A percentile compares a stretch with the other conserved stretches of the same genome.
Conservation (phyloP, 2,329 filamentous ascomycete species). For the Fusarium sambucinum region DNA sequence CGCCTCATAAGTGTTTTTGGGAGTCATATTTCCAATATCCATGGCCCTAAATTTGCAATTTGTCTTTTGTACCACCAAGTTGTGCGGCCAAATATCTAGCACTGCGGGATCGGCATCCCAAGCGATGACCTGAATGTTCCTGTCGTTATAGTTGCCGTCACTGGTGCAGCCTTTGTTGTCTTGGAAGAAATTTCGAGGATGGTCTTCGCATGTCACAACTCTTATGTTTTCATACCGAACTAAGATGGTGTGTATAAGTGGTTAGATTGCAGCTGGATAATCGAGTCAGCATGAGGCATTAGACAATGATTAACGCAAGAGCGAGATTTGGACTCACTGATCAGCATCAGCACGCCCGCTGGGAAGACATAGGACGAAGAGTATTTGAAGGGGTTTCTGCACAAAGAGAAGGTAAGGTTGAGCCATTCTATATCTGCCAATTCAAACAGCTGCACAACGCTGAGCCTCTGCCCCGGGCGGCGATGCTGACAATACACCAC, state of each 20-base stretch:
- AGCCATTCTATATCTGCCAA: constrained; percentile 29
- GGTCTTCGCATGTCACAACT: constrained; percentile 2
- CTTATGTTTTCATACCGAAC: constrained; percentile 16
- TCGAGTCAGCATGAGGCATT: background rate
- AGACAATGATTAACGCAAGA: background rate
- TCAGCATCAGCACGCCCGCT: constrained; percentile 12
- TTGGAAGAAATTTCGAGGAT: background rate
- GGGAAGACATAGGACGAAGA: constrained; percentile 17
- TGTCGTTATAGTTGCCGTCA: background rate
- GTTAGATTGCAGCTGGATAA: constrained; percentile 19
- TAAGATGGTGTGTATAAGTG: constrained; percentile 5
- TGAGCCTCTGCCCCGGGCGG: constrained; percentile 6
- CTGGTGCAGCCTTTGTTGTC: background rate
- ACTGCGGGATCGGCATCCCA: constrained; percentile 12
- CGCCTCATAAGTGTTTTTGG: constrained; percentile 17
- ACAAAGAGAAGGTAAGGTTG: background rate
- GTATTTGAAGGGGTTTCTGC: accelerated
- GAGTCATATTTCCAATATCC: background rate
- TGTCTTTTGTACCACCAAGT: constrained; percentile 3
- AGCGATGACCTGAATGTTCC: background rate
- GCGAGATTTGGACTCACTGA: constrained; percentile 13
- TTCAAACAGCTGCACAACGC: constrained; percentile 16
- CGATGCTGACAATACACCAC: constrained; percentile 32
- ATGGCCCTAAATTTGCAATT: background rate
- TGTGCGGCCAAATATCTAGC: background rate